phyloP scores from a whole-genome alignment of 192 early-diverging fungal species.

The Backusella westeae region DNA sequence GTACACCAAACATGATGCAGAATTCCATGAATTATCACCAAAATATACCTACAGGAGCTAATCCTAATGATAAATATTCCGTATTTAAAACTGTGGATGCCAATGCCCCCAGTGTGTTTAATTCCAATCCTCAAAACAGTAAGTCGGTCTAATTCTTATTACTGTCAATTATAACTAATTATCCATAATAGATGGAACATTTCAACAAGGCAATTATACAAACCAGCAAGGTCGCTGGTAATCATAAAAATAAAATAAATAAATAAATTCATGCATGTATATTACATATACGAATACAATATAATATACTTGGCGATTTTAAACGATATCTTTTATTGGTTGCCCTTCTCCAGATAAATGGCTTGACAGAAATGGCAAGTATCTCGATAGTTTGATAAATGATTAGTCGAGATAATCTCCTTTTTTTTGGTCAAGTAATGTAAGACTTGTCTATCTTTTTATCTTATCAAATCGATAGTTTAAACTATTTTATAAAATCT shows the following conservation, averaged over 20 bases:
- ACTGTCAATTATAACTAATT: neutral
- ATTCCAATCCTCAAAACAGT: conserved; percentile 1
- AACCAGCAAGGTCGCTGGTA: conserved; percentile 1
- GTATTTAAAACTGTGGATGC: conserved; percentile 28
- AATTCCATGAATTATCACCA: neutral
- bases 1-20: neutral
- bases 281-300: neutral
- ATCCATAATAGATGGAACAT: neutral
- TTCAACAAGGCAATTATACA: neutral
- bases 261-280: neutral
- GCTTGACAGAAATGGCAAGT: too few relatives aligned
- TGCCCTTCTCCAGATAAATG: too few relatives aligned
- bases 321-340: neutral
- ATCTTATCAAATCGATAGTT: too few relatives aligned
- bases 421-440: too few relatives aligned
- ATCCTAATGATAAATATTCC: conserved; percentile 31
- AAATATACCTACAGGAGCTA: neutral
- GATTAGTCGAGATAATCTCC: too few relatives aligned
- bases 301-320: neutral
- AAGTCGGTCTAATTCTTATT: neutral
- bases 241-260: neutral
- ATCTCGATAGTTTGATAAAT: too few relatives aligned
- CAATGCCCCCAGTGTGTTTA: conserved; percentile 29
- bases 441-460: too few relatives aligned
- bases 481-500: too few relatives aligned